A percentile compares a stretch with the other conserved stretches of the same genome.
Conservation (phyloP, 208 protist species). For the Trypanosomatidae sp. region DNA sequence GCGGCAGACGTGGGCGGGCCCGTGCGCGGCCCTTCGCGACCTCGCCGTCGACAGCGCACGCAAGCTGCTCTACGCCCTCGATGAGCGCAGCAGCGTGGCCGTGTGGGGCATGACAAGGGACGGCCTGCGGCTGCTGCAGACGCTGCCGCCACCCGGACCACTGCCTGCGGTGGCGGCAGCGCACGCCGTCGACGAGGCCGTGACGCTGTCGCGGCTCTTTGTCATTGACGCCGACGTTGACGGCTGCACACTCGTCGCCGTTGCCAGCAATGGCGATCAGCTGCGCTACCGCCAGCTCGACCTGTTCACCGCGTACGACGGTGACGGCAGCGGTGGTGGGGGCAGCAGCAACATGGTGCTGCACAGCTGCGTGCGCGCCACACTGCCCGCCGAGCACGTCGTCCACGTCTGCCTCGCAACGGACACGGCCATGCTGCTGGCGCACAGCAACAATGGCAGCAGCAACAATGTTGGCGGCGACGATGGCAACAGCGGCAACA, state of each 20-base stretch:
- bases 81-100: conserved; percentile 43
- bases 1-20: conserved; percentile 36
- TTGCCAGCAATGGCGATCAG: conserved; percentile 63
- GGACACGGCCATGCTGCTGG: too few relatives aligned
- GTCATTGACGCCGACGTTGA: conserved; percentile 46
- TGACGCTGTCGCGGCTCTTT: conserved; percentile 45
- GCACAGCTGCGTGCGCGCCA: conserved; percentile 13
- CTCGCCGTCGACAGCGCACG: conserved; percentile 47
- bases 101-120: conserved; percentile 47
- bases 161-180: not conserved
- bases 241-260: conserved; percentile 49
- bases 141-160: too few relatives aligned
- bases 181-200: conserved; percentile 3
- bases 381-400: too few relatives aligned
- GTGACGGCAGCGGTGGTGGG: too few relatives aligned
- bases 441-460: too few relatives aligned
- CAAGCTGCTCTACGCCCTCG: conserved; percentile 51
- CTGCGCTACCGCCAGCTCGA: conserved; percentile 78
- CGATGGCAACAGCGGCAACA: too few relatives aligned
- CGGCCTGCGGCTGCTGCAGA: conserved; percentile 22
- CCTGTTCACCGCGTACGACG: too few relatives aligned
- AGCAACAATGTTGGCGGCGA: too few relatives aligned
- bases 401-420: too few relatives aligned
- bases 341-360: too few relatives aligned
- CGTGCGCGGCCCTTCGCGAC: conserved; percentile 46